Conservation (phyloP, 2,329 filamentous ascomycete species). For the Gyromitra esculenta region DNA sequence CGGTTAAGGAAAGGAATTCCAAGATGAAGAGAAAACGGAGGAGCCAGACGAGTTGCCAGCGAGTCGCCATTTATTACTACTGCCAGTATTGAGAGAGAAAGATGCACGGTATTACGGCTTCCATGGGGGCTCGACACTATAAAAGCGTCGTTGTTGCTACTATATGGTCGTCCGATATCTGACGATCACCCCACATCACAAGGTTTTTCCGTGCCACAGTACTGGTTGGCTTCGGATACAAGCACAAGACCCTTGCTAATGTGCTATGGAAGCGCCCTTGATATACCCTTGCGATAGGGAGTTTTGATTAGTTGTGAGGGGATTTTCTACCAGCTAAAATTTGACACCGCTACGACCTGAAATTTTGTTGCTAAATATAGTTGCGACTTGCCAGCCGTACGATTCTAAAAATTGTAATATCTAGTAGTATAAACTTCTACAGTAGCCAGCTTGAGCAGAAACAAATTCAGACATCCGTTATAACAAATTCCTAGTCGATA, state of each 20-base stretch:
- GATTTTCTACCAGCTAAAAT: background rate
- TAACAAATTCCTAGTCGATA: background rate
- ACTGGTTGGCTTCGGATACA: background rate
- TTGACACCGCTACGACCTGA: background rate
- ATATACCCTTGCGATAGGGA: background rate
- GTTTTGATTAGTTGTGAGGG: background rate
- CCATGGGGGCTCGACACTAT: background rate
- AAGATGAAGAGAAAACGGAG: conserved; percentile 21
- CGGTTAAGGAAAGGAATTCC: conserved; percentile 37
- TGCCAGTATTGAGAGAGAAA: background rate
- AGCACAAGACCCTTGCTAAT: background rate
- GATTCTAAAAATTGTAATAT: background rate
- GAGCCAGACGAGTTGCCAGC: conserved; percentile 16
- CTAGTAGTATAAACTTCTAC: background rate
- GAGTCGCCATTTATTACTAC: conserved; percentile 12
- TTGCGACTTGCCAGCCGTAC: background rate
- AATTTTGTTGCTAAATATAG: conserved; percentile 1
- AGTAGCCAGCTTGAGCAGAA: background rate
- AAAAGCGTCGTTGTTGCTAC: background rate
- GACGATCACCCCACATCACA: background rate
- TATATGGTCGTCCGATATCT: background rate
- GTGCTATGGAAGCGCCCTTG: background rate
- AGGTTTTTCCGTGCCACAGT: background rate
- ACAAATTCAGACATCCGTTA: background rate
- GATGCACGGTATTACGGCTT: background rate